phyloP scores from a whole-genome alignment of 2,329 filamentous ascomycete genomes.

The Bipolaris bicolor region DNA sequence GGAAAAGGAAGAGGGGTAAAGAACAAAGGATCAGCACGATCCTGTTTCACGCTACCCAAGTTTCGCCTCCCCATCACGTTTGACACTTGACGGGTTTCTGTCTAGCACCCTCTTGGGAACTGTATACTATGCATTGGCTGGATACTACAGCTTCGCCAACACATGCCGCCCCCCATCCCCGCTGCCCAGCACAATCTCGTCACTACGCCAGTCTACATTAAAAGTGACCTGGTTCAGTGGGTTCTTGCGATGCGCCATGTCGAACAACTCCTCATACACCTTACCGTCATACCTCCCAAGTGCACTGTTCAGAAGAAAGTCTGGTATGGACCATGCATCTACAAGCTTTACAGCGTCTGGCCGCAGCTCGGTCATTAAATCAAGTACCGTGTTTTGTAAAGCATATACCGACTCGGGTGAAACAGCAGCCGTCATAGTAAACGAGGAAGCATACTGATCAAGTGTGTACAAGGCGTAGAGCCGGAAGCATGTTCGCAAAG shows the following conservation, averaged over 20 bases:
- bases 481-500: constrained; percentile 54
- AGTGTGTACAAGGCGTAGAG: constrained; percentile 58
- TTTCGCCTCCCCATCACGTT: constrained; percentile 1
- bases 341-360: constrained; percentile 60
- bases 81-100: constrained; percentile 13
- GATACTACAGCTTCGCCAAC: constrained; percentile 34
- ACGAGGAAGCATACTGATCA: constrained; percentile 54
- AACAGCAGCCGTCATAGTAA: constrained; percentile 53
- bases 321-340: constrained; percentile 60
- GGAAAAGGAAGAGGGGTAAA: neutral
- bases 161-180: constrained; percentile 45
- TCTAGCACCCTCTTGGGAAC: neutral
- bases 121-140: neutral
- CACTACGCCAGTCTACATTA: constrained; percentile 57
- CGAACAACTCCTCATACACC: constrained; percentile 61
- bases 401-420: constrained; percentile 50
- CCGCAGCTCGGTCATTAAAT: constrained; percentile 56
- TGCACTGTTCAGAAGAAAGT: constrained; percentile 60
- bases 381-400: constrained; percentile 52
- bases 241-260: constrained; percentile 59
- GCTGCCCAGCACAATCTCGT: constrained; percentile 58
- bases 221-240: constrained; percentile 59
- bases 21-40: neutral
- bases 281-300: constrained; percentile 59
- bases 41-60: constrained; percentile 14